Evolutionary conservation across 202 grass and related monocot species (phyloP).

Genomic region (Hordeum pubiflorum): DNA sequence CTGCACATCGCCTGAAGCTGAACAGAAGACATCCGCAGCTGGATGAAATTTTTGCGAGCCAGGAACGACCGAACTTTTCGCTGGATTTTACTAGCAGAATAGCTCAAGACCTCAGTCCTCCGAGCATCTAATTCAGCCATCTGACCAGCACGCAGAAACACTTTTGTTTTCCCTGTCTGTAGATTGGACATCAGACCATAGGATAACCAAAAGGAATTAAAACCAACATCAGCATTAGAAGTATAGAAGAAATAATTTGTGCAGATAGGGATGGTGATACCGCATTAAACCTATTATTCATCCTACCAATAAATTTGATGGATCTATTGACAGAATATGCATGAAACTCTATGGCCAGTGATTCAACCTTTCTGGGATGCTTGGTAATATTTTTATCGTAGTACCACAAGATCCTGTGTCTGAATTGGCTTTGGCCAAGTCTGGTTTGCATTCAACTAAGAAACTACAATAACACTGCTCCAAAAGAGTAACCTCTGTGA

Average conservation of each 20-base stretch:
- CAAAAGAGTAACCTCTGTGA: not conserved
- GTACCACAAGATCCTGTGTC: constrained; percentile 1
- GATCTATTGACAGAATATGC: not conserved
- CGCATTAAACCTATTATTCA: constrained; percentile 3
- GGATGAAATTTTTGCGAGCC: constrained; percentile 64
- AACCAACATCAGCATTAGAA: constrained; percentile 27
- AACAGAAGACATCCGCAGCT: constrained; percentile 48
- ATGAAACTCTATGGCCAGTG: not conserved
- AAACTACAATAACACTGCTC: not conserved
- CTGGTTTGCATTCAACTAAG: not conserved
- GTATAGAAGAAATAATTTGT: not conserved
- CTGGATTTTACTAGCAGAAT: constrained; percentile 91
- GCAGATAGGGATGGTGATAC: not conserved
- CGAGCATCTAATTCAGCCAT: constrained; percentile 97
- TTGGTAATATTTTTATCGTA: constrained; percentile 3
- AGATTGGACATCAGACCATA: constrained; percentile 14
- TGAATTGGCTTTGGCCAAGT: not conserved
- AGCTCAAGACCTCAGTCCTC: constrained; percentile 68
- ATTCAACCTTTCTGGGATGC: constrained; percentile 4
- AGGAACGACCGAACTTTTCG: constrained; percentile 75
- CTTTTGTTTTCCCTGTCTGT: constrained; percentile 91
- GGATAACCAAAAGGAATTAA: constrained; percentile 13
- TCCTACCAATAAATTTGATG: constrained; percentile 2
- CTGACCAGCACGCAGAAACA: constrained; percentile 95
- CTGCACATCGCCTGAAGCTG: constrained; percentile 78